Base-by-base conservation (phyloP, 2,329 filamentous ascomycete genomes). In the Aspergillus sergii region DNA sequence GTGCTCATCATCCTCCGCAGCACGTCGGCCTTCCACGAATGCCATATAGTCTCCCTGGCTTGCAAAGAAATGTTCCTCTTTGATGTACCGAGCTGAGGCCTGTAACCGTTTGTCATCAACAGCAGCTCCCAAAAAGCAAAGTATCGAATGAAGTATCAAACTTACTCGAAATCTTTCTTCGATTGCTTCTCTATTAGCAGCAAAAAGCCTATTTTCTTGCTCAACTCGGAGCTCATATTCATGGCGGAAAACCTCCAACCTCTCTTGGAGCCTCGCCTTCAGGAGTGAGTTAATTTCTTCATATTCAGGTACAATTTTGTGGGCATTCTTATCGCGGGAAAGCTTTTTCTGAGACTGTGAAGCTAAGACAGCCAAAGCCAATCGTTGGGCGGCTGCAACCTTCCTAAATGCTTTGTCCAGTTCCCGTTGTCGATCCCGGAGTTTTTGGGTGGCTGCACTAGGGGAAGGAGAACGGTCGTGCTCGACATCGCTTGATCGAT, bases 381-480 rank as follows among this genome's bases (percentile, higher is more conserved):
- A 66, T 57, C 75, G 70, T 62, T 82, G 80, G 6, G 76, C 78
- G 26, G 74, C 71, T 30, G 77, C 79, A 14, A 82, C 74, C 57
- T 73, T 75, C 62, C 76, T 79, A 65, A 79, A 82, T 10, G 77
- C 73, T 32, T 74, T 73, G 50, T 79, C 78, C 43, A 82, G 63
- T 63, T 82, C 78, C 19, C 76, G 75, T 68, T 81, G 78, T 11
- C 80, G 76, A 48, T 78, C 72, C 59, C 77, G 76, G 28, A 81
- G 73, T 41, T 75, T 73, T 66, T 78, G 72, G 45, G 78, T 74
- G 45, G 74, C 68, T 60, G 74, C 72, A 65, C 70, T 75, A 7
- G 76, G 76, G 2, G 76, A 77, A 19, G 77, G 75, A 19, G 78
- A 76, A 23, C 71, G 72, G 51, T 69, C 68, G 58, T 72, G 69